A percentile compares a stretch with the other conserved stretches of the same genome.
Evolutionary conservation across 352 stramenopile species (phyloP).

Genomic region (Plasmopara halstedii): DNA sequence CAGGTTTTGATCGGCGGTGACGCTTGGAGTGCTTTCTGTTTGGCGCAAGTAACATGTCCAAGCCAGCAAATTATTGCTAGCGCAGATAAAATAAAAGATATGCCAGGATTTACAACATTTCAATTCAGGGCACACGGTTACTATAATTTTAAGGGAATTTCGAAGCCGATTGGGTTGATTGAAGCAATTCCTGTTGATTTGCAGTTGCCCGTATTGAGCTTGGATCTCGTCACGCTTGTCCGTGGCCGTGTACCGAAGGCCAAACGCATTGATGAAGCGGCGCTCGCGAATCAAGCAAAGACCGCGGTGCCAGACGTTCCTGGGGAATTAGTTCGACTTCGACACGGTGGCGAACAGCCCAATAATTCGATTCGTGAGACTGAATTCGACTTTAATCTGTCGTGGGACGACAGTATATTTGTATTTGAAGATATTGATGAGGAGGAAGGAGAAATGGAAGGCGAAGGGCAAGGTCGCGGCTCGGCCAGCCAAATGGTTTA

Average conservation of each 20-base stretch:
- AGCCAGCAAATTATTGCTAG: constrained; percentile 34
- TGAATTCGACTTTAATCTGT: constrained; percentile 58
- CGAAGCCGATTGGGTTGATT: constrained; percentile 63
- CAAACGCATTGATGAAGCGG: constrained; percentile 52
- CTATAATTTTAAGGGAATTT: constrained; percentile 85
- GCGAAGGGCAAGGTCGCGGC: constrained; percentile 15
- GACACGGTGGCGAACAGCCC: constrained; percentile 48
- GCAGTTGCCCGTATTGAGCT: constrained; percentile 36
- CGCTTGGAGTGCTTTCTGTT: constrained; percentile 62
- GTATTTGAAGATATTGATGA: constrained; percentile 62
- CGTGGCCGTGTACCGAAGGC: constrained; percentile 42
- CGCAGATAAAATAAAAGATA: constrained; percentile 35
- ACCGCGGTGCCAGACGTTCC: constrained; percentile 41
- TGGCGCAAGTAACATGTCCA: constrained; percentile 23
- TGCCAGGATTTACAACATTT: constrained; percentile 50
- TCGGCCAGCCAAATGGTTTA: constrained; percentile 32
- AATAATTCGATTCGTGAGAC: constrained; percentile 82
- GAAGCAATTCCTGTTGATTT: constrained; percentile 72
- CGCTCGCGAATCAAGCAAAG: constrained; percentile 39
- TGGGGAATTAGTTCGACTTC: constrained; percentile 49
- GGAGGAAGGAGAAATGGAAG: constrained; percentile 34
- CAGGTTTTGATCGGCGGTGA: constrained; percentile 79
- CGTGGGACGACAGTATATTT: constrained; percentile 67
- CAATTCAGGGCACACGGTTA: constrained; percentile 82
- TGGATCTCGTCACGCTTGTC: constrained; percentile 26